Evolutionary conservation across 768 basidiomycete species (phyloP), one percentile per base, ranked within the genome.

Genomic region (Collybia sordida): DNA sequence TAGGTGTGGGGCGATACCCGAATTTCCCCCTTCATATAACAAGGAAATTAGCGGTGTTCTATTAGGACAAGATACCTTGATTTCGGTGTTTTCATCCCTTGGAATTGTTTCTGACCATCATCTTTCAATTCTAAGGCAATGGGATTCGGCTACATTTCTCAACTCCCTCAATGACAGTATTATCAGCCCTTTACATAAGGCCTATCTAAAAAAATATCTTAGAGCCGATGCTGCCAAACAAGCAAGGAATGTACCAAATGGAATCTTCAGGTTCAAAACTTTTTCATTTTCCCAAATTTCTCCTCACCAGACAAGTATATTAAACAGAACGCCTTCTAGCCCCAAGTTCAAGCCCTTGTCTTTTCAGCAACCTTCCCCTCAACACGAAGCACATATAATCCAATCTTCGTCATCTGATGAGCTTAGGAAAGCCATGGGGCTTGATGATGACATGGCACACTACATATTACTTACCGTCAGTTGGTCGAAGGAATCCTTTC

Each of bases 71-170:
- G 21, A 18, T 7, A 24, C 4, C 14, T 15, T 44, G 1, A 21
- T 55, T 24, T 28, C 18, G 2, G 27, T 42, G 6, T 35, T 51
- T 7, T 17, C 22, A 17, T 7, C 6, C n/a, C 54, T 51, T 15
- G 54, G 50, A 5, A 45, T 55, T 27, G 11, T 47, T 28, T 45
- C 23, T n/a, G 50, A 55, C 31, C 22, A 44, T 19, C 54, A 55
- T 22, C 42, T 55, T 5, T 23, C 6, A 14, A 11, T 45, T 2
- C 42, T 51, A 11, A 19, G 28, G 40, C 38, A 46, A 37, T 48
- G 31, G 41, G 54, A 43, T 9, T 17, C 42, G 5, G 28, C 23
- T 6, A 21, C 25, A 6, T 51, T 55, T 24, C 24, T 55, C 19
- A n/a, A 34, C 24, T 51, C 49, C 0, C 19, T 55, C 34, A 47